phyloP scores from a whole-genome alignment of 768 basidiomycete genomes.

The Suillus occidentalis region DNA sequence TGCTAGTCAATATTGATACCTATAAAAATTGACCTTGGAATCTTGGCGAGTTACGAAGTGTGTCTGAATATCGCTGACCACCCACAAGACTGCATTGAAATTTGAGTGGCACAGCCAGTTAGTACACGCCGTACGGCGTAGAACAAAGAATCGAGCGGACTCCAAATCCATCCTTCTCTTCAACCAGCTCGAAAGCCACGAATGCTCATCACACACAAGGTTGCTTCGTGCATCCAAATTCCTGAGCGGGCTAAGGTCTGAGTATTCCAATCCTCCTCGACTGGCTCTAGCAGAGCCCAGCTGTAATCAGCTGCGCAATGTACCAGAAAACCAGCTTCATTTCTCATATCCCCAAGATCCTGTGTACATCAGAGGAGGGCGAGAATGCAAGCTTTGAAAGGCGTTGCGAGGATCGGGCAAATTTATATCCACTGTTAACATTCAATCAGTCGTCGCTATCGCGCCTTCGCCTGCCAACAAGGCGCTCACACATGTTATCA shows the following conservation, averaged over 20 bases:
- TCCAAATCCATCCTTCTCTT: neutral
- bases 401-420: neutral
- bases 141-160: neutral
- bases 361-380: neutral
- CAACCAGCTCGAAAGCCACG: neutral
- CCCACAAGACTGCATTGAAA: neutral
- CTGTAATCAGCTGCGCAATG: neutral
- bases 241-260: neutral
- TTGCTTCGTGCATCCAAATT: neutral
- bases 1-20: neutral
- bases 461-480: neutral
- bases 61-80: neutral
- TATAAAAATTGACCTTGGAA: neutral
- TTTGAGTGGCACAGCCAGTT: neutral
- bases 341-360: neutral
- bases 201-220: neutral
- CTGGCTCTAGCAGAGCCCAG: neutral
- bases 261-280: neutral
- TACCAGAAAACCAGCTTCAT: neutral
- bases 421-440: neutral
- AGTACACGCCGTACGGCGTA: too few species aligned
- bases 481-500: neutral
- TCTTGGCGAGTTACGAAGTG: neutral
- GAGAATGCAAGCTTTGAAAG: neutral
- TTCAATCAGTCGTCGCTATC: neutral